Evolutionary conservation across 2,329 filamentous ascomycete genomes (phyloP).

Genomic region (Hypoxylon sp.): DNA sequence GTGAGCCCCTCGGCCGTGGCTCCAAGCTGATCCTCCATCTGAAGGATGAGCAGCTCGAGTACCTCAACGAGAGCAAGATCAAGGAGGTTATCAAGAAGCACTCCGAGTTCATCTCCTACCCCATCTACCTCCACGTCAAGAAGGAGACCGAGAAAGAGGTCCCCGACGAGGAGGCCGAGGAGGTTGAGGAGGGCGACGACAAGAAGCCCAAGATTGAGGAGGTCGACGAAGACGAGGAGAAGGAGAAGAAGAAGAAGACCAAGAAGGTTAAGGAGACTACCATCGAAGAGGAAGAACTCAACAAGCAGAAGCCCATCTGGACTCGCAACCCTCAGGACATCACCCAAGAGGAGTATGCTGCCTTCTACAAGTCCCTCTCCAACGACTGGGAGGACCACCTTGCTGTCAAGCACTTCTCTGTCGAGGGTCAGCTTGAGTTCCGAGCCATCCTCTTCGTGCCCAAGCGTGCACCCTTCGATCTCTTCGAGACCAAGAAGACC

Average conservation of each 20-base stretch:
- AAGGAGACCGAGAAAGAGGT: conserved; percentile 99
- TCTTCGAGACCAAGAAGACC: conserved; percentile 99
- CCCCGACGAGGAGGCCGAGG: conserved; percentile 92
- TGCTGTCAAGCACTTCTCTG: conserved; percentile 99
- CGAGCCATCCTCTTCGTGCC: conserved; percentile 99
- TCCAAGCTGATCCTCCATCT: conserved; percentile 98
- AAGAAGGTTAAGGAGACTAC: conserved; percentile 99
- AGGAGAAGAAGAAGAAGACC: conserved; percentile 95
- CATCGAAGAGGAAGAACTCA: conserved; percentile 99
- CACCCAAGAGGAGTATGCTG: conserved; percentile 93
- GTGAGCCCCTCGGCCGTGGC: conserved; percentile 90
- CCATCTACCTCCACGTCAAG: conserved; percentile 99
- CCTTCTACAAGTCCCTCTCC: conserved; percentile 99
- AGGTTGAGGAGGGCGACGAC: conserved; percentile 80
- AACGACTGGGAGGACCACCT: conserved; percentile 99
- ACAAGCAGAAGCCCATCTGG: conserved; percentile 99
- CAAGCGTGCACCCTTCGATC: conserved; percentile 99
- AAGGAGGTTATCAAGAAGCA: conserved; percentile 99
- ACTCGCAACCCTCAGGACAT: conserved; percentile 98
- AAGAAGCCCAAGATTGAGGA: conserved; percentile 98
- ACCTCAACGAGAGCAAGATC: conserved; percentile 98
- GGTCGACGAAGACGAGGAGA: conserved; percentile 85
- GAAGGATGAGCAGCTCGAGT: conserved; percentile 99
- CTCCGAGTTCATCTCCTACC: conserved; percentile 99
- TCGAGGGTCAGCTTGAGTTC: conserved; percentile 99